Conservation (phyloP, 495 filamentous ascomycete genomes). For the Neurospora sp. region DNA sequence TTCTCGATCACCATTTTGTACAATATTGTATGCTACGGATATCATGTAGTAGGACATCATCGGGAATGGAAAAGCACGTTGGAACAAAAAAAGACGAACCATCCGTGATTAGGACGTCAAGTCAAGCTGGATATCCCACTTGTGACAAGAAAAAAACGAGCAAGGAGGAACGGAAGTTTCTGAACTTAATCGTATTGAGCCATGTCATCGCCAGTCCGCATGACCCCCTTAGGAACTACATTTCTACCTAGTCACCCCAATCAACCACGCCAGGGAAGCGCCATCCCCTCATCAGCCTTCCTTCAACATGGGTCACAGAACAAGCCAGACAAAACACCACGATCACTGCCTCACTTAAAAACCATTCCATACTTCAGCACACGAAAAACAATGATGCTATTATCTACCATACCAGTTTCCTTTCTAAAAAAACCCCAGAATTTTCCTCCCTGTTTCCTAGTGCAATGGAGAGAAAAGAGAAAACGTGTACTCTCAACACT, state of each 20-base stretch:
- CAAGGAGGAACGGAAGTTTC: too few species aligned
- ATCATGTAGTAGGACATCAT: background rate
- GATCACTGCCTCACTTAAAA: too few species aligned
- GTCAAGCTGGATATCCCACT: background rate
- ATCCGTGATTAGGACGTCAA: background rate
- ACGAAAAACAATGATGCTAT: background rate
- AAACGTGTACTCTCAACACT: background rate
- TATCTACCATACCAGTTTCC: background rate
- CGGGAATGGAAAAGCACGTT: background rate
- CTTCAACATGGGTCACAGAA: too few species aligned
- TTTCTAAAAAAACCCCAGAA: background rate
- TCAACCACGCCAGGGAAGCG: too few species aligned
- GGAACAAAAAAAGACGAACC: background rate
- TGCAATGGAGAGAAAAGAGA: background rate
- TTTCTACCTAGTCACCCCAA: too few species aligned
- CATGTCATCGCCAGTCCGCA: too few species aligned
- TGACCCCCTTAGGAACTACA: too few species aligned
- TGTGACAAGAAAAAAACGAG: too few species aligned
- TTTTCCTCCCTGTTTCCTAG: background rate
- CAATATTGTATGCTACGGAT: background rate
- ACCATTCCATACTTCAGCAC: too few species aligned
- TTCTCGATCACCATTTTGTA: slow-evolving; percentile 1
- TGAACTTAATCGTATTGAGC: too few species aligned
- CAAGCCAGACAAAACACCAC: background rate
- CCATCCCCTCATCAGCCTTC: too few species aligned